phyloP scores from a whole-genome alignment of 306 rosid genomes.

The Trifolium fragiferum region DNA sequence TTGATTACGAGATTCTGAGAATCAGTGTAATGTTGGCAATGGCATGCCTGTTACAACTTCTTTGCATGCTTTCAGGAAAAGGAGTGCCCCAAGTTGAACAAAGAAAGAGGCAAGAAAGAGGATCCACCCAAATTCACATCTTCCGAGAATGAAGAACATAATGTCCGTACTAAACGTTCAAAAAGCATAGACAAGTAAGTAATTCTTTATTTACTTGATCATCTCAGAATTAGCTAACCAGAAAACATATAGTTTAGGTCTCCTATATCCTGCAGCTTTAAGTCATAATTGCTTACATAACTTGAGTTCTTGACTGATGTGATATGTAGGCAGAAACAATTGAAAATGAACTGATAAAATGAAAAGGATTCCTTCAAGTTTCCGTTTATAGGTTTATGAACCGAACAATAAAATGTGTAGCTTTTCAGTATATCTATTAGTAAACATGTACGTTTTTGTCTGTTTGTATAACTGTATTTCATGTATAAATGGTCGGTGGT shows the following conservation, averaged over 20 bases:
- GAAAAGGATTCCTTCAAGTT: conserved; percentile 19
- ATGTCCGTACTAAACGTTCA: conserved; percentile 35
- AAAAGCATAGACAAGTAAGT: conserved; percentile 62
- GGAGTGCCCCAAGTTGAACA: conserved; percentile 64
- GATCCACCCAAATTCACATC: conserved; percentile 47
- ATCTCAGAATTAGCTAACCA: conserved; percentile 24
- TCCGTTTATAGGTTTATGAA: conserved; percentile 18
- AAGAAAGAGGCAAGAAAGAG: conserved; percentile 62
- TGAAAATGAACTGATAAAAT: conserved; percentile 36
- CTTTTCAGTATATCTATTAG: conserved; percentile 6
- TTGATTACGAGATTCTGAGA: conserved; percentile 11
- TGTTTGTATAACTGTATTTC: conserved; percentile 24
- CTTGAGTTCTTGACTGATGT: conserved; percentile 30
- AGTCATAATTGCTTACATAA: neutral
- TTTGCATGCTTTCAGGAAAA: conserved; percentile 68
- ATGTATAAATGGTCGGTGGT: conserved; percentile 6
- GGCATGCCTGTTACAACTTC: conserved; percentile 30
- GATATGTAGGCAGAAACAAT: conserved; percentile 3
- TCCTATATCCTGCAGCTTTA: conserved; percentile 25
- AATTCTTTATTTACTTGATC: conserved; percentile 13
- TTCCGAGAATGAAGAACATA: conserved; percentile 52
- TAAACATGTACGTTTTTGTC: neutral
- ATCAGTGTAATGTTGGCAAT: conserved; percentile 30
- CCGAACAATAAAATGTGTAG: conserved; percentile 27
- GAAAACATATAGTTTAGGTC: conserved; percentile 12